phyloP scores from a whole-genome alignment of 2,329 filamentous ascomycete genomes.

The Dryadomyces quercus-mongolicae region DNA sequence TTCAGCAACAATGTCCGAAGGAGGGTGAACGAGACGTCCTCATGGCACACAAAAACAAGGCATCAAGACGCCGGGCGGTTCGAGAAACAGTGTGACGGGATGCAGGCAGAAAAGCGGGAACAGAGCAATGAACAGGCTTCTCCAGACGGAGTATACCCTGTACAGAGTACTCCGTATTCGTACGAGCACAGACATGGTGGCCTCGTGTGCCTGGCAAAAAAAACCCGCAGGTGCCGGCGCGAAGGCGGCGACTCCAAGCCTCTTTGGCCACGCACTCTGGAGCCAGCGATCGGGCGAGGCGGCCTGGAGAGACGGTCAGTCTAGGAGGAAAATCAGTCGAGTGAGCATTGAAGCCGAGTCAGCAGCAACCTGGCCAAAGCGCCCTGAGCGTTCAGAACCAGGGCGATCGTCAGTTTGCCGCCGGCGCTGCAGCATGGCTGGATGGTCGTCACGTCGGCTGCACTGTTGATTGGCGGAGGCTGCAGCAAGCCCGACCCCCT shows the following conservation, averaged over 20 bases:
- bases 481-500: background rate
- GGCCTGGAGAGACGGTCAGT: too few species aligned
- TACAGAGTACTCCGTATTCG: too few species aligned
- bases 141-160: background rate
- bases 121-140: background rate
- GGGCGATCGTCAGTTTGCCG: slow-evolving; percentile 24
- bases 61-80: background rate
- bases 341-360: too few species aligned
- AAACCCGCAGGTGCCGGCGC: background rate
- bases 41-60: background rate
- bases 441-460: slow-evolving; percentile 24
- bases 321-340: too few species aligned
- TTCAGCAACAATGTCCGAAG: too few species aligned
- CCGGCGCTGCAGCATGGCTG: slow-evolving; percentile 25
- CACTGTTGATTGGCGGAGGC: slow-evolving; percentile 24
- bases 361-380: too few species aligned
- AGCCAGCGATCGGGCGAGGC: too few species aligned
- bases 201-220: too few species aligned
- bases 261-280: too few species aligned
- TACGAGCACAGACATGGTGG: too few species aligned
- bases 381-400: background rate
- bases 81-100: background rate
- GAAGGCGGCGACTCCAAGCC: background rate
- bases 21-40: too few species aligned
- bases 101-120: too few species aligned